These are phyloP conservation scores for Globisporangium nunn DNA, from an alignment of 352 stramenopile species.

Conservation along the genomic window DNA sequence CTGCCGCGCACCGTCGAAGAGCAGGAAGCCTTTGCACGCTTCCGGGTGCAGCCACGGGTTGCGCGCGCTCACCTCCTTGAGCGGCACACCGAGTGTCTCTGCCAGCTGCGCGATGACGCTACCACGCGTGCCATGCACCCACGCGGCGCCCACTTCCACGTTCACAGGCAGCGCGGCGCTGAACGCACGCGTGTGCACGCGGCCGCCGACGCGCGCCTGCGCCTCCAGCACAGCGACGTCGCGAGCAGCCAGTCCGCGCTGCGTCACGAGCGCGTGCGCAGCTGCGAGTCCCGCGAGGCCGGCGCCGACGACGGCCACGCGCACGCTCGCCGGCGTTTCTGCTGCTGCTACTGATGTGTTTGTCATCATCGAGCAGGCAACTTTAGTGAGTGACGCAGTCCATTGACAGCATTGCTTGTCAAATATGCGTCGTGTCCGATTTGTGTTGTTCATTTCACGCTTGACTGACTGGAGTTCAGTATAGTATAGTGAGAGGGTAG, in stretches of 20 bases:
- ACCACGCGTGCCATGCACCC: slow-evolving; percentile 44
- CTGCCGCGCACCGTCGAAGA: slow-evolving; percentile 25
- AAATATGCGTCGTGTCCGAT: too few species aligned
- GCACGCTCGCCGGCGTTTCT: slow-evolving; percentile 1
- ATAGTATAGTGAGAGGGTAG: too few species aligned
- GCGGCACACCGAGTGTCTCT: slow-evolving; percentile 25
- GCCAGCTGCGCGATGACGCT: slow-evolving; percentile 41
- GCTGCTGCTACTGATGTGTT: too few species aligned
- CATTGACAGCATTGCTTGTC: too few species aligned
- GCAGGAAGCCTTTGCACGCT: slow-evolving; percentile 37
- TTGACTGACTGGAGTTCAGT: too few species aligned
- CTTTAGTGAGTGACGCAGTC: too few species aligned
- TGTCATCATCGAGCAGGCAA: too few species aligned
- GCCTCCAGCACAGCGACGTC: slow-evolving; percentile 48
- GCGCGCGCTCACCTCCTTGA: slow-evolving; percentile 39
- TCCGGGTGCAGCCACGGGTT: slow-evolving; percentile 54
- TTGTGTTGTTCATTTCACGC: too few species aligned
- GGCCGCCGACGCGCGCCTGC: slow-evolving; percentile 36
- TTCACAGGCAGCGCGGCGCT: slow-evolving; percentile 31
- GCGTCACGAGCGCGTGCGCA: slow-evolving; percentile 30
- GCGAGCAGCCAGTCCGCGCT: slow-evolving; percentile 19
- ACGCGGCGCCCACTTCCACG: slow-evolving; percentile 49
- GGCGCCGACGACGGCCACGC: slow-evolving; percentile 38
- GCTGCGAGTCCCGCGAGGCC: slow-evolving; percentile 40
- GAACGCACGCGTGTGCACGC: slow-evolving; percentile 42